phyloP scores from a whole-genome alignment of 2,329 filamentous ascomycete species.

The Pseudogymnoascus sp. region DNA sequence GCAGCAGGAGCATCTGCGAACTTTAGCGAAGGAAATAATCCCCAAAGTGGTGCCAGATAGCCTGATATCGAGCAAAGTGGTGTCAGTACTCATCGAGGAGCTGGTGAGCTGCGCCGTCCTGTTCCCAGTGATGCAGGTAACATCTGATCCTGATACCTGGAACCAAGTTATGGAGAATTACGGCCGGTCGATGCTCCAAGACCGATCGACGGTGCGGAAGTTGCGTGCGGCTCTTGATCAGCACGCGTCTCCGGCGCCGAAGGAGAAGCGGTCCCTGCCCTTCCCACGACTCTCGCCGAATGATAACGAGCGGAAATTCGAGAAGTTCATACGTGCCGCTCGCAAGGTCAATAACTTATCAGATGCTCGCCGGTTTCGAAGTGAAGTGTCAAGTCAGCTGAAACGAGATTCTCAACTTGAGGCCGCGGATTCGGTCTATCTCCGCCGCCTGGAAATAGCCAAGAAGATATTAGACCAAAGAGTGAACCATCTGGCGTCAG shows the following conservation, averaged over 20 bases:
- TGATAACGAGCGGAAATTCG: constrained; percentile 88
- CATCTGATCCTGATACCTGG: constrained; percentile 94
- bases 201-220: constrained; percentile 89
- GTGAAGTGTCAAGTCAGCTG: constrained; percentile 84
- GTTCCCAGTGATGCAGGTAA: constrained; percentile 68
- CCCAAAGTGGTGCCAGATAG: constrained; percentile 67
- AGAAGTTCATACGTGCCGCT: constrained; percentile 86
- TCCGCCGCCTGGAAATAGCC: constrained; percentile 85
- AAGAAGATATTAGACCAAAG: constrained; percentile 86
- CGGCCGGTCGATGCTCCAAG: constrained; percentile 80
- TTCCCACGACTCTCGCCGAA: constrained; percentile 75
- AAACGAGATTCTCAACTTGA: constrained; percentile 76
- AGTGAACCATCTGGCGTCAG: constrained; percentile 71
- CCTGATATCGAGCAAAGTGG: constrained; percentile 72
- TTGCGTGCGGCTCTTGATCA: constrained; percentile 87
- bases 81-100: constrained; percentile 76
- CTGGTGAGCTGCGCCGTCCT: constrained; percentile 91
- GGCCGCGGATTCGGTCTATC: constrained; percentile 75
- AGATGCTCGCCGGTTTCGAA: constrained; percentile 86
- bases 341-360: constrained; percentile 84
- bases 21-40: constrained; percentile 64
- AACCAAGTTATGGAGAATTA: constrained; percentile 92
- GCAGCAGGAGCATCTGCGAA: constrained; percentile 83
- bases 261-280: constrained; percentile 54
- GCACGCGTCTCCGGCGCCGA: constrained; percentile 78